phyloP scores from a whole-genome alignment of 805 yeast species.

The Scheffersomyces coipomensis region DNA sequence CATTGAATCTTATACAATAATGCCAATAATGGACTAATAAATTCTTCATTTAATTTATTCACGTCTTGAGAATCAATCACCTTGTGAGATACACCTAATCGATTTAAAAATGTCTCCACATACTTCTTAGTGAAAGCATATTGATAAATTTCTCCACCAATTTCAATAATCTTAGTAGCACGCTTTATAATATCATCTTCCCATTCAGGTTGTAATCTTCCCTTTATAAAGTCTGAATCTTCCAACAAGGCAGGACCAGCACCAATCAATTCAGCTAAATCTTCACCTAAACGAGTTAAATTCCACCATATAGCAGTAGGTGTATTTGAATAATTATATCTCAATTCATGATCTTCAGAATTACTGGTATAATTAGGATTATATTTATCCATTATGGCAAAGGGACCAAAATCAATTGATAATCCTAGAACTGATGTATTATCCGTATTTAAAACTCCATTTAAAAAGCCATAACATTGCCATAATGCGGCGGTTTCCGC shows the following conservation, averaged over 20 bases:
- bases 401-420: conserved; percentile 93
- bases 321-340: conserved; percentile 81
- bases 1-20: conserved; percentile 60
- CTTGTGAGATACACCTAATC: conserved; percentile 63
- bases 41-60: conserved; percentile 37
- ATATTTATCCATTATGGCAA: conserved; percentile 83
- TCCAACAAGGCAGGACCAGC: conserved; percentile 53
- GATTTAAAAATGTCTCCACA: conserved; percentile 51
- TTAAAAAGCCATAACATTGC: conserved; percentile 90
- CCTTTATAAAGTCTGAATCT: conserved; percentile 37
- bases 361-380: conserved; percentile 85
- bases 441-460: conserved; percentile 94
- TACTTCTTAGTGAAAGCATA: conserved; percentile 59
- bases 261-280: conserved; percentile 77
- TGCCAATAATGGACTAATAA: conserved; percentile 61
- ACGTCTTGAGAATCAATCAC: conserved; percentile 30
- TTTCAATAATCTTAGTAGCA: conserved; percentile 63
- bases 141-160: conserved; percentile 65
- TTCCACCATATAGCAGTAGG: conserved; percentile 95
- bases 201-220: conserved; percentile 47
- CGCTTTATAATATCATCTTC: conserved; percentile 53
- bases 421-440: conserved; percentile 88
- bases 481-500: conserved; percentile 78
- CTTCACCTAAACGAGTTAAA: conserved; percentile 78
- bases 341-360: conserved; percentile 69